These are phyloP conservation scores for Prunella vulgaris DNA, from an alignment of 257 asterid genomes.

Conservation along the genomic window DNA sequence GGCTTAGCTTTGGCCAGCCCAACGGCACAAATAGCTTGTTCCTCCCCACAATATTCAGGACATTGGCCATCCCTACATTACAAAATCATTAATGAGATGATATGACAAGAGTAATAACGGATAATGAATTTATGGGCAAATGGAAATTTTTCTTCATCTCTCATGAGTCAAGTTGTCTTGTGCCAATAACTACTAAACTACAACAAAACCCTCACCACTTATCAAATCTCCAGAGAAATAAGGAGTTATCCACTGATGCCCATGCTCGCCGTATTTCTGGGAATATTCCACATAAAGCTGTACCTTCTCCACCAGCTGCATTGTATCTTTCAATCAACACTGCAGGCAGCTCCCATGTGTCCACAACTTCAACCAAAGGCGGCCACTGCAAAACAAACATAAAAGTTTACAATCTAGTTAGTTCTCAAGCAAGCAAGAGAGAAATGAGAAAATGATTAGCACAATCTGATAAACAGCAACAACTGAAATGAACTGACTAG, in stretches of 20 bases:
- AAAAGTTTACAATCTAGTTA: constrained; percentile 7
- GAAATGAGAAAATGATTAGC: neutral
- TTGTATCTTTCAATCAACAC: constrained; percentile 82
- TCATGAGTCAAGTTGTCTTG: neutral
- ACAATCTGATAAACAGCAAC: neutral
- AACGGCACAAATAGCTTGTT: constrained; percentile 94
- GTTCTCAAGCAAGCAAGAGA: neutral
- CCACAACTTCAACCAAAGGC: constrained; percentile 82
- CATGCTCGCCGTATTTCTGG: constrained; percentile 95
- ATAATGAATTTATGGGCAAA: constrained; percentile 2
- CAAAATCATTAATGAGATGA: constrained; percentile 17
- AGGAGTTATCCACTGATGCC: constrained; percentile 96
- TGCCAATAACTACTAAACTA: neutral
- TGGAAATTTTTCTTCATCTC: constrained; percentile 11
- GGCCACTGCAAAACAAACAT: constrained; percentile 76
- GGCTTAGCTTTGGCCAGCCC: constrained; percentile 83
- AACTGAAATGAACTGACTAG: constrained; percentile 5
- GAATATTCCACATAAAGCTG: constrained; percentile 94
- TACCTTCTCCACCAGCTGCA: constrained; percentile 96
- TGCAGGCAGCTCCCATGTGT: constrained; percentile 95
- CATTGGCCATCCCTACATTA: constrained; percentile 86
- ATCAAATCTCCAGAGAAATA: constrained; percentile 93
- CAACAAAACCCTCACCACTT: constrained; percentile 58
- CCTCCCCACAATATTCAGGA: constrained; percentile 85
- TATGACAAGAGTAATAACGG: neutral